Evolutionary conservation across 2,329 filamentous ascomycete genomes (phyloP), one percentile per base, ranked within the genome.

Genomic region (Helicocarpus griseus): DNA sequence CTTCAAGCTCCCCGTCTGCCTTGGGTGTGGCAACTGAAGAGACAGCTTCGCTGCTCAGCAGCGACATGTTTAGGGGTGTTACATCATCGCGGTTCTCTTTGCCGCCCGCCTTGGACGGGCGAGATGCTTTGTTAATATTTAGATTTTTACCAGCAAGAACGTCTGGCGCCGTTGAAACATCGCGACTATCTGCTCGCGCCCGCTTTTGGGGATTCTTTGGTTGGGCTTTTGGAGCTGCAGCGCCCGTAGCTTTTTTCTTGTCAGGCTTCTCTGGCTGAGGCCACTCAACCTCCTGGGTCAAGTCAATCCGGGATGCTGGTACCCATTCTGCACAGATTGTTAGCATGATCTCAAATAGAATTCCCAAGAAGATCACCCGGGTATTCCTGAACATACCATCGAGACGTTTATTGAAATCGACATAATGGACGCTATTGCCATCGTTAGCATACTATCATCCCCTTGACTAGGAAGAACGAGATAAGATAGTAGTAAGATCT

Each of bases 211-310:
- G 69, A 65, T 81, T 83, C 65, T 83, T 82, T 14, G 76, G 72
- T 0, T 74, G 73, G 1, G 74, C 75, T 52, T 81, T 77, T 17
- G 64, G 75, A 55, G 59, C 56, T 51, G 49, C 60, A 70, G 74
- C 14, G 68, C 65, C 69, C 60, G 79, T 77, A 58, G 87, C 84
- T 71, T 94, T 94, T 60, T 81, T 82, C 71, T 91, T 93, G 62
- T 95, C 94, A 1, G 84, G 77, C 68, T 95, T 95, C 57, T 95
- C 90, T 8, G 89, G 88, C 54, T 83, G 85, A 19, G 93, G 93
- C 90, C 93, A 98, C 72, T 98, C 93, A 50, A 98, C 93, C 61
- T 96, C 90, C 59, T 89, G 84, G 1, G 79, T 76, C 53, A 98
- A 84, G 66, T 97, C 89, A 58, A 98, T 88, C 33, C 93, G 81